Evolutionary conservation across 306 rosid genomes (phyloP).

Genomic region (Abrus precatorius): DNA sequence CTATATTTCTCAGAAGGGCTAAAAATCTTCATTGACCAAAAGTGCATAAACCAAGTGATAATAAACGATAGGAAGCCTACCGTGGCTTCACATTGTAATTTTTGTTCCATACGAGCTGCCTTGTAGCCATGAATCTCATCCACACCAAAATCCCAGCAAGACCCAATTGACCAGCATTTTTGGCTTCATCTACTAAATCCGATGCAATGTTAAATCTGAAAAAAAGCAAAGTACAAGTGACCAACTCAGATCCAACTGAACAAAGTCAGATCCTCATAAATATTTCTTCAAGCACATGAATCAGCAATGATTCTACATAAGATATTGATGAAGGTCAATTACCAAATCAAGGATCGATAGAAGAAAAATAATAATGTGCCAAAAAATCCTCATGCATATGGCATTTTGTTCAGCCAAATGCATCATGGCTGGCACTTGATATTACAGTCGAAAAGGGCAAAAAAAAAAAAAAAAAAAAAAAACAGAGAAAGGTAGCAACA

Average conservation of each 20-base stretch:
- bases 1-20: slow-evolving; percentile 23
- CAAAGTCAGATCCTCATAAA: slow-evolving; percentile 27
- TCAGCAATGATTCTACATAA: slow-evolving; percentile 16
- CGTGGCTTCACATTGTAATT: slow-evolving; percentile 99
- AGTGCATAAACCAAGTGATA: slow-evolving; percentile 38
- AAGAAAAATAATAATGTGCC: background rate
- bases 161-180: slow-evolving; percentile 80
- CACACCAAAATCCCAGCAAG: slow-evolving; percentile 91
- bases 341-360: background rate
- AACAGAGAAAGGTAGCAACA: background rate
- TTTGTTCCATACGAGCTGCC: slow-evolving; percentile 99
- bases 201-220: slow-evolving; percentile 96
- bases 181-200: slow-evolving; percentile 81
- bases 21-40: slow-evolving; percentile 33
- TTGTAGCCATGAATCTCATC: slow-evolving; percentile 99
- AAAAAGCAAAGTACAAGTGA: slow-evolving; percentile 46
- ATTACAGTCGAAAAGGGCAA: background rate
- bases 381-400: background rate
- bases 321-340: slow-evolving; percentile 35
- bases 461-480: background rate
- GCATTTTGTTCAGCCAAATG: slow-evolving; percentile 7
- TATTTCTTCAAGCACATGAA: slow-evolving; percentile 34
- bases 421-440: background rate
- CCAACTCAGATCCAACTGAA: slow-evolving; percentile 41
- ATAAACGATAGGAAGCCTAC: slow-evolving; percentile 55